A percentile compares a stretch with the other conserved stretches of the same genome.
These are phyloP conservation scores for Aspergillus ibericus DNA, from an alignment of 2,329 filamentous ascomycete species.

Conservation along the genomic window DNA sequence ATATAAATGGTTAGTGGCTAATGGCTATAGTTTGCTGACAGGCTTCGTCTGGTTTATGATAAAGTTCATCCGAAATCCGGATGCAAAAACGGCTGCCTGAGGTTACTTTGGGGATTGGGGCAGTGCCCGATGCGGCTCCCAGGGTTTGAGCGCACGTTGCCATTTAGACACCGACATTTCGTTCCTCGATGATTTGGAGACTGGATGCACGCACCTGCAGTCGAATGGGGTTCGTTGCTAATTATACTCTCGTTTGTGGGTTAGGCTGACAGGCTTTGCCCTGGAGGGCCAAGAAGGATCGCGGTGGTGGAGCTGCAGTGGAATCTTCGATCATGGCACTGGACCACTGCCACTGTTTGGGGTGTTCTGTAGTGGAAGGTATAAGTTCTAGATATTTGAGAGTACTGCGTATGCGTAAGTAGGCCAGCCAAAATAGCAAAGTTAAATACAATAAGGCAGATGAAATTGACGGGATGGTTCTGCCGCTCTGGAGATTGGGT, in stretches of 20 bases:
- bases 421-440: too few relatives aligned
- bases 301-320: neutral
- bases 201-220: neutral
- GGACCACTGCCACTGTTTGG: neutral
- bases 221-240: neutral
- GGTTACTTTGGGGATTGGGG: neutral
- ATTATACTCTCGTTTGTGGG: neutral
- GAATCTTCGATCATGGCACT: neutral
- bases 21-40: too few relatives aligned
- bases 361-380: neutral
- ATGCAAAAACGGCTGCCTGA: neutral
- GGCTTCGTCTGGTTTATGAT: too few relatives aligned
- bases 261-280: neutral
- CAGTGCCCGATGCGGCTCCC: neutral
- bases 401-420: too few relatives aligned
- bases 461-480: constrained; percentile 5
- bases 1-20: too few relatives aligned
- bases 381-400: too few relatives aligned
- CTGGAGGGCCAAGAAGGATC: neutral
- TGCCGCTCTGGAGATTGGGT: neutral
- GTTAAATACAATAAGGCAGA: neutral
- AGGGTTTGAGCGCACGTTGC: neutral
- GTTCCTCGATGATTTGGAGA: neutral
- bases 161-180: neutral
- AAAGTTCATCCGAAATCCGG: too few relatives aligned